These are phyloP conservation scores for Pichia sp. DNA, from an alignment of 1,139 yeast species.

Conservation along the genomic window DNA sequence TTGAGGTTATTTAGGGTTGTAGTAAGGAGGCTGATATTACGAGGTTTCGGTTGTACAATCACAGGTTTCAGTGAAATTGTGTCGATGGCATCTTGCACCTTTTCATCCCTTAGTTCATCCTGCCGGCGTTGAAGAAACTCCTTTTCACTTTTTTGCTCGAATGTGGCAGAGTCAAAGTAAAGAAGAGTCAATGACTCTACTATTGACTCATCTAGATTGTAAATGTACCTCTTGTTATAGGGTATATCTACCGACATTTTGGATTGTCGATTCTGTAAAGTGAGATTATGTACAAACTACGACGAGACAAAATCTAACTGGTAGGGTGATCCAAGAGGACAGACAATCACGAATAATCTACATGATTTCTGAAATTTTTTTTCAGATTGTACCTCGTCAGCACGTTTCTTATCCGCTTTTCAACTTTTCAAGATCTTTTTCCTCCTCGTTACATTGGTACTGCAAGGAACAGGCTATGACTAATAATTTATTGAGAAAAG, in stretches of 20 bases:
- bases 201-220: slow-evolving; percentile 43
- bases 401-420: no score
- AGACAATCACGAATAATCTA: not conserved
- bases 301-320: no score
- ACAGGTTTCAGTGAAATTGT: not conserved
- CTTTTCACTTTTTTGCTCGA: slow-evolving; percentile 28
- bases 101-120: slow-evolving; percentile 19
- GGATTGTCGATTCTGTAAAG: not conserved
- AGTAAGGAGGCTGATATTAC: not conserved
- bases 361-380: not conserved
- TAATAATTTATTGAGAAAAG: slow-evolving; percentile 11
- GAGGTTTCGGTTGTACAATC: slow-evolving; percentile 12
- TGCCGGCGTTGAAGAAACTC: slow-evolving; percentile 20
- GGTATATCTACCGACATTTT: slow-evolving; percentile 29
- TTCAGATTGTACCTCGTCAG: not conserved
- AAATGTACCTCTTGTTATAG: slow-evolving; percentile 46
- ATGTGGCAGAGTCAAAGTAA: slow-evolving; percentile 51
- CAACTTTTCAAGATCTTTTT: no score
- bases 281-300: no score
- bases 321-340: no score
- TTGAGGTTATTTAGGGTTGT: slow-evolving; percentile 9
- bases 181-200: slow-evolving; percentile 49
- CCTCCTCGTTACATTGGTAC: not conserved
- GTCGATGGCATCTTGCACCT: slow-evolving; percentile 12
- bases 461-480: slow-evolving; percentile 8